A percentile compares a stretch with the other conserved stretches of the same genome.
phyloP scores from a whole-genome alignment of 2,329 filamentous ascomycete genomes.

The Bretziella fagacearum region DNA sequence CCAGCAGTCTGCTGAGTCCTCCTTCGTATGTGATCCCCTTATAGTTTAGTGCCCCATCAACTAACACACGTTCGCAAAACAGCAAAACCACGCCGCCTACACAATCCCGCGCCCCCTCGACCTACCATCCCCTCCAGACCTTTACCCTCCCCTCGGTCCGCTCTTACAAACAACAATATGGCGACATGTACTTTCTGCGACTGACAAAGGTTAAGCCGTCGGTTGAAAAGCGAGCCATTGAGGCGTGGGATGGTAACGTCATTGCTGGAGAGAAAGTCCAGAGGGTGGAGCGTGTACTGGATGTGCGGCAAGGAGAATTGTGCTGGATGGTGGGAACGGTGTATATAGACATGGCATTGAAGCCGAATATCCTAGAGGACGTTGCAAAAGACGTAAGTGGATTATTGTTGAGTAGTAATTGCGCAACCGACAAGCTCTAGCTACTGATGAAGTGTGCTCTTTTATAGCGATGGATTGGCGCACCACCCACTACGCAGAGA shows the following conservation, averaged over 20 bases:
- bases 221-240: slow-evolving; percentile 55
- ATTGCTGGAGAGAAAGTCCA: slow-evolving; percentile 61
- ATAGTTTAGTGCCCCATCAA: slow-evolving; percentile 15
- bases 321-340: slow-evolving; percentile 93
- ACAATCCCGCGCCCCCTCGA: slow-evolving; percentile 1
- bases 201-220: slow-evolving; percentile 73
- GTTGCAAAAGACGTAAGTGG: slow-evolving; percentile 76
- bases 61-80: neutral
- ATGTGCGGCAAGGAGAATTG: slow-evolving; percentile 85
- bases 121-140: slow-evolving; percentile 58
- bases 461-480: slow-evolving; percentile 74
- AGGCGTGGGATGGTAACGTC: slow-evolving; percentile 62
- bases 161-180: slow-evolving; percentile 88
- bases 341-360: slow-evolving; percentile 93
- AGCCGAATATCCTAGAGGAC: slow-evolving; percentile 91
- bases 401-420: neutral
- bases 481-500: slow-evolving; percentile 57
- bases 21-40: slow-evolving; percentile 20
- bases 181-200: slow-evolving; percentile 92
- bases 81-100: neutral
- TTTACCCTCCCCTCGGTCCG: slow-evolving; percentile 54
- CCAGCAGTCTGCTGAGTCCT: slow-evolving; percentile 21
- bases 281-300: slow-evolving; percentile 72
- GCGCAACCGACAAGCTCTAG: no score
- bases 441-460: neutral